Conservation (phyloP, 2,329 filamentous ascomycete species). For the Penicillium corylophilum region DNA sequence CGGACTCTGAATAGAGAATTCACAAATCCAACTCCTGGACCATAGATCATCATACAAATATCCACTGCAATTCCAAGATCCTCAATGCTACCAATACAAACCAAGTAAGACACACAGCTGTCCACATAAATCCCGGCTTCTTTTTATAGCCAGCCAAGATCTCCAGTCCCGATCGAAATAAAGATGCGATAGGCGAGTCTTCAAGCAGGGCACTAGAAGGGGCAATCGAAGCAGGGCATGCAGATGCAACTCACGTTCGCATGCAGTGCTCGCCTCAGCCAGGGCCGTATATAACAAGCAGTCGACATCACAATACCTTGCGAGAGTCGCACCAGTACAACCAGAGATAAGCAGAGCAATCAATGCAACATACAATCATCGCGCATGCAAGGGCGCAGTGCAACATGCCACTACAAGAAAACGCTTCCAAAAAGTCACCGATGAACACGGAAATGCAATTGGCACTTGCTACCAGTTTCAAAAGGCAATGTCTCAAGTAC, state of each 20-base stretch:
- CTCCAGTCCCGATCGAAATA: not conserved
- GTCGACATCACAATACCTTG: conserved; percentile 1
- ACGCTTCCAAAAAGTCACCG: not conserved
- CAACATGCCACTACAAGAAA: not conserved
- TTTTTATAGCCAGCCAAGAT: not conserved
- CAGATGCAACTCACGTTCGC: not conserved
- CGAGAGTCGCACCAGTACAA: not conserved
- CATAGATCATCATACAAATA: not conserved
- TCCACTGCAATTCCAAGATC: not conserved
- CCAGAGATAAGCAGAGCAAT: not conserved
- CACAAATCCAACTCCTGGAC: too few species aligned
- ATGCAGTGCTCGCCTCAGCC: not conserved
- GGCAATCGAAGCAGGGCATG: not conserved
- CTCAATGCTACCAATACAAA: not conserved
- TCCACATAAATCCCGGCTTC: not conserved
- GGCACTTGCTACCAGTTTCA: not conserved
- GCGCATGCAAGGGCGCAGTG: not conserved
- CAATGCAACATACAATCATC: not conserved
- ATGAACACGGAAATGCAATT: not conserved
- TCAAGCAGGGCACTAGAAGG: not conserved
- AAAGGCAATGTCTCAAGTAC: not conserved
- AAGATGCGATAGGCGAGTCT: not conserved
- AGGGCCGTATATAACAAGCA: not conserved
- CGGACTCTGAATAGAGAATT: too few species aligned
- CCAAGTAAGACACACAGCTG: not conserved